A percentile compares a stretch with the other conserved stretches of the same genome.
Conservation (phyloP, 2,329 filamentous ascomycete species). For the Alternaria metachromatica region DNA sequence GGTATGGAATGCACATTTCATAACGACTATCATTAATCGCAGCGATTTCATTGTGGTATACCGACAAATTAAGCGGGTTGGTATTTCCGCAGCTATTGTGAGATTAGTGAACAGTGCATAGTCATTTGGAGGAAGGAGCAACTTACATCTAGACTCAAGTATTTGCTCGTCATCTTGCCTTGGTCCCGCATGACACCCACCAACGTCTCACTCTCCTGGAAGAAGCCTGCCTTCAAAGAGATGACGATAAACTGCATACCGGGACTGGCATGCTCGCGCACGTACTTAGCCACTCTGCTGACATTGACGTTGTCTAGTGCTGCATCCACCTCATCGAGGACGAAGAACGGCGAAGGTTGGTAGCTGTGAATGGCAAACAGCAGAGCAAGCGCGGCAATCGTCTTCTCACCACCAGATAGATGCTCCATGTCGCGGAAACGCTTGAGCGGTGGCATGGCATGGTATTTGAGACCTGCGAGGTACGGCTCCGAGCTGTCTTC, state of each 20-base stretch:
- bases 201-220: conserved; percentile 94
- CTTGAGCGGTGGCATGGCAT: conserved; percentile 98
- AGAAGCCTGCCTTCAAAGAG: conserved; percentile 90
- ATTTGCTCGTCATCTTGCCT: conserved; percentile 87
- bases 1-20: not conserved
- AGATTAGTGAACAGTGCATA: too few relatives aligned
- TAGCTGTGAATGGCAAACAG: conserved; percentile 97
- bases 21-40: not conserved
- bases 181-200: conserved; percentile 97
- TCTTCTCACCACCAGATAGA: conserved; percentile 96
- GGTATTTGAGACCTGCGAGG: conserved; percentile 94
- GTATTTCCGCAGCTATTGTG: not conserved
- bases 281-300: conserved; percentile 94
- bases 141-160: conserved; percentile 93
- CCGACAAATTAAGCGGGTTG: not conserved
- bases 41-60: not conserved
- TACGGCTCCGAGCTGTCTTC: conserved; percentile 98
- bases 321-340: conserved; percentile 96
- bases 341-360: conserved; percentile 95
- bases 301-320: conserved; percentile 99
- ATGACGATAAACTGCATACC: conserved; percentile 99
- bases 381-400: conserved; percentile 95
- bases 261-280: conserved; percentile 88
- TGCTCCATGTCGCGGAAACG: conserved; percentile 99
- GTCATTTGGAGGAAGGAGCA: not conserved